These are phyloP conservation scores for Thozetella sp. DNA, from an alignment of 495 filamentous ascomycete genomes.

Conservation along the genomic window DNA sequence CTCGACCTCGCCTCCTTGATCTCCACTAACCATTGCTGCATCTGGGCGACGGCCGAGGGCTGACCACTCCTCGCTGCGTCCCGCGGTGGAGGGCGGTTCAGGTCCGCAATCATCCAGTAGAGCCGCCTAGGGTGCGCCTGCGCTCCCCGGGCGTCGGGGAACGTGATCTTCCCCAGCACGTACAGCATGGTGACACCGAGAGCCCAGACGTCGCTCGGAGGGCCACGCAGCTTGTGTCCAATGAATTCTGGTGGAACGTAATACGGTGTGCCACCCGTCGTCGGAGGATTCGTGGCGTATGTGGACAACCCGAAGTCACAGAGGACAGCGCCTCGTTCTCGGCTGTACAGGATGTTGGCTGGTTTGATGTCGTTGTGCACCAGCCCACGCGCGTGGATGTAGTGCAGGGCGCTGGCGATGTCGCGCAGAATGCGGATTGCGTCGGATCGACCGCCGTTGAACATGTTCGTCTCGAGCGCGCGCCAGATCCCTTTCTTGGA, in stretches of 20 bases:
- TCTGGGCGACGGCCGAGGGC: conserved; percentile 35
- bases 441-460: conserved; percentile 37
- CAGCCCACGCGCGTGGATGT: conserved; percentile 42
- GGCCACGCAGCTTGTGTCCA: conserved; percentile 41
- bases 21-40: conserved; percentile 48
- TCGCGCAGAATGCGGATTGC: conserved; percentile 45
- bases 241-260: conserved; percentile 54
- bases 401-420: conserved; percentile 43
- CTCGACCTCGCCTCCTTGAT: conserved; percentile 33
- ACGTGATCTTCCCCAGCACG: conserved; percentile 43
- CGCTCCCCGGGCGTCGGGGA: conserved; percentile 43
- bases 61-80: conserved; percentile 5
- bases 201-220: conserved; percentile 50
- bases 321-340: conserved; percentile 48
- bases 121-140: conserved; percentile 40
- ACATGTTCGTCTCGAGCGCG: conserved; percentile 32
- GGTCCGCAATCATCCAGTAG: conserved; percentile 48
- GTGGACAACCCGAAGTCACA: conserved; percentile 51
- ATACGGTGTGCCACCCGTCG: conserved; percentile 49
- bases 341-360: conserved; percentile 53
- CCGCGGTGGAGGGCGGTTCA: conserved; percentile 21
- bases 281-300: conserved; percentile 30
- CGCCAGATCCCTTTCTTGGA: conserved; percentile 40
- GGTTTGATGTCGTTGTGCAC: conserved; percentile 56
- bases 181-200: conserved; percentile 53